Conservation (phyloP, 805 yeast species). For the Kuraishia hungarica region DNA sequence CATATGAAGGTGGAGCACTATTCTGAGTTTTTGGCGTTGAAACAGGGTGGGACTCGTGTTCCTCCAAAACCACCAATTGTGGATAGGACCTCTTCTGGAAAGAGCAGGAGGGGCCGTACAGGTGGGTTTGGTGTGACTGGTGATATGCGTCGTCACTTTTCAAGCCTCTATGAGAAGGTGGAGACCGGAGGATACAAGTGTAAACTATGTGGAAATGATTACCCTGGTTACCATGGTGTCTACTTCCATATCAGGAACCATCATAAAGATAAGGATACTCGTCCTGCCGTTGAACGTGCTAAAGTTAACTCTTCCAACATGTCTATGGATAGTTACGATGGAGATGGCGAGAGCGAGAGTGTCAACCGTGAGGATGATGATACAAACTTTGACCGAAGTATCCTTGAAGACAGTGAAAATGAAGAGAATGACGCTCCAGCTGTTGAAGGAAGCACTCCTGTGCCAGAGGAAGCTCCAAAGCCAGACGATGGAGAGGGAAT, state of each 20-base stretch:
- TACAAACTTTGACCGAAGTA: background rate
- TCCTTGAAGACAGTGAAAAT: background rate
- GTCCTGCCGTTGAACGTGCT: background rate
- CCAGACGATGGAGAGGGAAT: background rate
- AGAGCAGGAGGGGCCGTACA: constrained; percentile 1
- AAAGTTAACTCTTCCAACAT: background rate
- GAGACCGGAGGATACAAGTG: constrained; percentile 10
- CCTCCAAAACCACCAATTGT: constrained; percentile 1
- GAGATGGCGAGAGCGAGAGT: background rate
- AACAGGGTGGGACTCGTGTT: background rate
- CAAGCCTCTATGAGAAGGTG: constrained; percentile 7
- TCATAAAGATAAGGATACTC: constrained; percentile 11
- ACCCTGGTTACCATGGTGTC: constrained; percentile 15
- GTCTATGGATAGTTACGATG: background rate
- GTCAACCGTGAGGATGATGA: background rate
- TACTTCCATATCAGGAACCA: constrained; percentile 14
- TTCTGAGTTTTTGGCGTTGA: constrained; percentile 9
- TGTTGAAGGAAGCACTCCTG: background rate
- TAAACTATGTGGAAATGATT: constrained; percentile 10
- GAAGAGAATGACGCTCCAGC: background rate
- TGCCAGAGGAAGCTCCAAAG: background rate
- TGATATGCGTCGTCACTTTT: background rate
- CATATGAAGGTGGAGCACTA: constrained; percentile 12
- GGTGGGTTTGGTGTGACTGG: background rate
- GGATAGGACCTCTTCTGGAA: background rate